A percentile compares a stretch with the other conserved stretches of the same genome.
Evolutionary conservation across 257 asterid genomes (phyloP).

Genomic region (Misopates orontium): DNA sequence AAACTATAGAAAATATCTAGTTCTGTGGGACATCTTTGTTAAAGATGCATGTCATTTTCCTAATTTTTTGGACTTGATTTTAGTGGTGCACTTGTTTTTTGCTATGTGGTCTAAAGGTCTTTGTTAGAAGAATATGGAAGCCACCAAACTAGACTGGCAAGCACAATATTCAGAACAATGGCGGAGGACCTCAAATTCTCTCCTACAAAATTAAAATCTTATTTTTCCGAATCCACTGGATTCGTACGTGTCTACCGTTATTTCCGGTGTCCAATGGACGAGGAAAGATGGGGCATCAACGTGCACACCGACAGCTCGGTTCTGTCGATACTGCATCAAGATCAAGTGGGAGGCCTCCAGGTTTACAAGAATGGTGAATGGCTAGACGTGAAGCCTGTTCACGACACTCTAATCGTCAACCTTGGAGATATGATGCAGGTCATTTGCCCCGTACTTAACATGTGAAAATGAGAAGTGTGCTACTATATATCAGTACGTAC

Average conservation of each 20-base stretch:
- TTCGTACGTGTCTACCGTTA: conserved; percentile 76
- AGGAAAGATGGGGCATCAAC: conserved; percentile 55
- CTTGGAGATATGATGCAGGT: conserved; percentile 95
- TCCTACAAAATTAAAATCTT: conserved; percentile 34
- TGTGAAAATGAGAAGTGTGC: no score
- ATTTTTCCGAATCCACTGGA: conserved; percentile 58
- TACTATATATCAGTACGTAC: no score
- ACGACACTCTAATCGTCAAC: conserved; percentile 61
- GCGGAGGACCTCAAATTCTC: conserved; percentile 46
- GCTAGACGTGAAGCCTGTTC: conserved; percentile 62
- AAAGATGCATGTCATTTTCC: neutral
- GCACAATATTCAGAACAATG: conserved; percentile 47
- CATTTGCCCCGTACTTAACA: no score
- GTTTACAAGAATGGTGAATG: conserved; percentile 51
- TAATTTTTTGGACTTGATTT: neutral
- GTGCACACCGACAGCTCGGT: conserved; percentile 89
- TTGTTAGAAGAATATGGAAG: conserved; percentile 64
- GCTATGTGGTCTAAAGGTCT: conserved; percentile 33
- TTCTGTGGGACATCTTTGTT: neutral
- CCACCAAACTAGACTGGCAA: conserved; percentile 61
- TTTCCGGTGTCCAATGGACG: conserved; percentile 52
- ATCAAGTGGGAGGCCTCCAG: conserved; percentile 85
- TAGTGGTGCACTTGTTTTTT: neutral
- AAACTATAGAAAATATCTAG: neutral
- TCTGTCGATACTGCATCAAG: conserved; percentile 71